Conservation (phyloP, 148 eudicot species). For the Rhododendron kiyosumense region DNA sequence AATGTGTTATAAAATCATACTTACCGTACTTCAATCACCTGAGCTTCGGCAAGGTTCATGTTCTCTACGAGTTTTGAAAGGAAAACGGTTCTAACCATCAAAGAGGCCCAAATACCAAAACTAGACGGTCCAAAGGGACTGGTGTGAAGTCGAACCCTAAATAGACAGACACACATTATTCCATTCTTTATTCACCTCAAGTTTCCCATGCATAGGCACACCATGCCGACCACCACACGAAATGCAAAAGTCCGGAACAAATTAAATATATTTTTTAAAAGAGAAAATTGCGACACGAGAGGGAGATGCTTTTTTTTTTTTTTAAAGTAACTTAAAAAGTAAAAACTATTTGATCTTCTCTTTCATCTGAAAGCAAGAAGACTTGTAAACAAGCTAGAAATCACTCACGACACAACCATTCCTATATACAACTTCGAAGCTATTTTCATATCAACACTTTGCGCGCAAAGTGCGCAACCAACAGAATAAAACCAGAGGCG, state of each 20-base stretch:
- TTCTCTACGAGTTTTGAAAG: background rate
- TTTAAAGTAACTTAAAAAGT: background rate
- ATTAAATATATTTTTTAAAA: background rate
- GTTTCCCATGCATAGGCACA: background rate
- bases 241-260: background rate
- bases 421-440: slow-evolving; percentile 17
- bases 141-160: background rate
- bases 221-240: too few relatives aligned
- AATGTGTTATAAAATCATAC: background rate
- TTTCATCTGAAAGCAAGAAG: background rate
- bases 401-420: background rate
- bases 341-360: background rate
- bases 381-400: slow-evolving; percentile 2
- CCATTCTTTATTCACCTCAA: background rate
- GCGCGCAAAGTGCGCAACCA: background rate
- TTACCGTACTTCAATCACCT: background rate
- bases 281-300: background rate
- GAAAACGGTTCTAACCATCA: background rate
- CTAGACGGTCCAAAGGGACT: background rate
- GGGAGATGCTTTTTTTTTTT: too few relatives aligned
- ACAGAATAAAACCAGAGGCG: background rate
- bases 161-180: background rate
- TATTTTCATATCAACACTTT: background rate
- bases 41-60: background rate
- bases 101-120: background rate